Base-by-base conservation (phyloP, 192 early-diverging fungal genomes). In the Dissophora globulifera region DNA sequence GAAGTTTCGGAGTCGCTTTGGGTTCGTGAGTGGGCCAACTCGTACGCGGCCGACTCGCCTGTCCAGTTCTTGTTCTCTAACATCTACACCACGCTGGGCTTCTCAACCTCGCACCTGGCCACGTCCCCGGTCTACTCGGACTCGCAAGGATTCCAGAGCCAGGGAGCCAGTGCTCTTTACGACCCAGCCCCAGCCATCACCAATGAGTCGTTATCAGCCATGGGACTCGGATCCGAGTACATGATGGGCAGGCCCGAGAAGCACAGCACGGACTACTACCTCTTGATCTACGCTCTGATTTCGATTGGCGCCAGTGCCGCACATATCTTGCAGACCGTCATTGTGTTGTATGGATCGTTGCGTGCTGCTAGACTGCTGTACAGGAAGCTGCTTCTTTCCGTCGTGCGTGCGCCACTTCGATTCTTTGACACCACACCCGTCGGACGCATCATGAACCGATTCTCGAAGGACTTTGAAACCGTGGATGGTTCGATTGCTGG, bases 371-470 rank as follows among this genome's bases (percentile, higher is more conserved):
- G 82, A 7, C 56, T 59, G 2, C 46, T 93, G 19, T 89, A 91
- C 61, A 60, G 71, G 20, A 82, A 72, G 26, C 59, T 91, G 31
- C 75, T 93, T n/a, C 59, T 75, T 5, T 38, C 78, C 0, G 84
- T 92, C 13, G 72, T 88, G 8, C 88, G 84, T 19, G 88, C 92
- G 0, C 88, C 89, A 33, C 81, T 93, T 16, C 82, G 87, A 8
- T 94, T 95, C 85, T 95, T 93, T 69, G 82, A 94, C 51, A 86
- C 85, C 20, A 93, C 90, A 16, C 92, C 93, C 5, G 82, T 62
- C 79, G 92, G 94, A 25, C 87, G 92, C 19, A 91, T 96, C 50
- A 89, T 94, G 81, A 95, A 92, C 71, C 81, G 95, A 16, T 95
- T 93, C 58, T 86, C 90, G 25, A 90, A 91, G 46, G 93, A 98